A percentile compares a stretch with the other conserved stretches of the same genome.
These are phyloP conservation scores for Hypoxylon sp. DNA, from an alignment of 2,329 filamentous ascomycete species.

Conservation along the genomic window DNA sequence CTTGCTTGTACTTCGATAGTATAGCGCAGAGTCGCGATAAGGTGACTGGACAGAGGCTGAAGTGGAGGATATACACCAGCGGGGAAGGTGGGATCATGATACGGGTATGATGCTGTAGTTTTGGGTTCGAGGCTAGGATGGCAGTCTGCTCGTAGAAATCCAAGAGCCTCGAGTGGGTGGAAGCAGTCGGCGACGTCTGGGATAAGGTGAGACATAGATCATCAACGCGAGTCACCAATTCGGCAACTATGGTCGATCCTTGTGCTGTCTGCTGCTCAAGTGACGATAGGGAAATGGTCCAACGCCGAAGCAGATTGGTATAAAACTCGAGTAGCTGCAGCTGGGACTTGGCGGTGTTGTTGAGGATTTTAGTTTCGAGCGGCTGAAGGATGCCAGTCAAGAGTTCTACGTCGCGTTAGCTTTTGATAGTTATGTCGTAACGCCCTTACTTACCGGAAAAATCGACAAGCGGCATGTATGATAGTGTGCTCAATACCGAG, in stretches of 20 bases:
- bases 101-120: constrained; percentile 62
- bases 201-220: constrained; percentile 65
- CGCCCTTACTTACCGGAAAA: constrained; percentile 60
- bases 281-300: constrained; percentile 58
- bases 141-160: constrained; percentile 74
- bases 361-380: constrained; percentile 60
- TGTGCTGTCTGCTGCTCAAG: constrained; percentile 47
- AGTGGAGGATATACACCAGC: constrained; percentile 75
- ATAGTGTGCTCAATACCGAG: constrained; percentile 65
- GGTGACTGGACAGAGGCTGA: constrained; percentile 68
- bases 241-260: constrained; percentile 50
- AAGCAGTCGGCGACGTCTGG: constrained; percentile 57
- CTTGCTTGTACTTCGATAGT: constrained; percentile 75
- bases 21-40: constrained; percentile 74
- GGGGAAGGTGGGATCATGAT: constrained; percentile 73
- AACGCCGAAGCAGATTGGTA: constrained; percentile 68
- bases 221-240: constrained; percentile 59
- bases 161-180: constrained; percentile 64
- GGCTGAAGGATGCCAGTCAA: constrained; percentile 57
- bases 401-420: constrained; percentile 56
- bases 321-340: constrained; percentile 72
- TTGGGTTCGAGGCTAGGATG: constrained; percentile 60
- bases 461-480: constrained; percentile 60
- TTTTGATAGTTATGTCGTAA: neutral
- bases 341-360: constrained; percentile 61